A percentile compares a stretch with the other conserved stretches of the same genome.
phyloP scores from a whole-genome alignment of 192 early-diverging fungal species.

The Backusella mclennaniae region DNA sequence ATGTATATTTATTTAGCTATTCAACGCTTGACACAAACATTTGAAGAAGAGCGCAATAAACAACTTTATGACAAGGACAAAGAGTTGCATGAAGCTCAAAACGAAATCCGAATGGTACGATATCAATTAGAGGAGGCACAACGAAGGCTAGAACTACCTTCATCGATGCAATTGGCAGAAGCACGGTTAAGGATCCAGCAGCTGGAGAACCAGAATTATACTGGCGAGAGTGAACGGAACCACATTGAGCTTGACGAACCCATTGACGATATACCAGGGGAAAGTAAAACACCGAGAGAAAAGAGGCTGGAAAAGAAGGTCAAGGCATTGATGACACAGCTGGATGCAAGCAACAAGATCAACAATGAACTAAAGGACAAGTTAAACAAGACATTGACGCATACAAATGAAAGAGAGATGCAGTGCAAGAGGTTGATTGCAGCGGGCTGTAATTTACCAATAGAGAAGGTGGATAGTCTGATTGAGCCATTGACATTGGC shows the following conservation, averaged over 20 bases:
- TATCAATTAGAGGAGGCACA: constrained; percentile 55
- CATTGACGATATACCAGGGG: background rate
- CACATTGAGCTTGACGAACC: constrained; percentile 3
- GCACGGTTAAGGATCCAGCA: constrained; percentile 60
- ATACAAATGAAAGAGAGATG: constrained; percentile 65
- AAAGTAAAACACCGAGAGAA: constrained; percentile 6
- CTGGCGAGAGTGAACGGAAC: constrained; percentile 22
- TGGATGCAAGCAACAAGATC: constrained; percentile 39
- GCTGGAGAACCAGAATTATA: constrained; percentile 51
- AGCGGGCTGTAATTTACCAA: constrained; percentile 76
- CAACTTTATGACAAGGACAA: constrained; percentile 57
- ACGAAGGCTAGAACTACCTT: constrained; percentile 47
- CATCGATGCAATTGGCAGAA: constrained; percentile 48
- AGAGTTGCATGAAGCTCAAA: constrained; percentile 53
- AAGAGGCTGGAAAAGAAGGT: constrained; percentile 23
- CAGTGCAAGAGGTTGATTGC: constrained; percentile 85
- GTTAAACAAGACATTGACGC: constrained; percentile 48
- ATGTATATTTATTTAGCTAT: constrained; percentile 37
- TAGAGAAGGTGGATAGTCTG: constrained; percentile 78
- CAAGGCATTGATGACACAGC: constrained; percentile 33
- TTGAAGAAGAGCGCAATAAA: constrained; percentile 67
- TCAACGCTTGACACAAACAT: constrained; percentile 63
- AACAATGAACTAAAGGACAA: constrained; percentile 55
- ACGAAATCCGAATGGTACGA: constrained; percentile 51
- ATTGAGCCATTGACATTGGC: constrained; percentile 73